Evolutionary conservation across 2,329 filamentous ascomycete genomes (phyloP), one percentile per base, ranked within the genome.

Genomic region (Cladophialophora exuberans): DNA sequence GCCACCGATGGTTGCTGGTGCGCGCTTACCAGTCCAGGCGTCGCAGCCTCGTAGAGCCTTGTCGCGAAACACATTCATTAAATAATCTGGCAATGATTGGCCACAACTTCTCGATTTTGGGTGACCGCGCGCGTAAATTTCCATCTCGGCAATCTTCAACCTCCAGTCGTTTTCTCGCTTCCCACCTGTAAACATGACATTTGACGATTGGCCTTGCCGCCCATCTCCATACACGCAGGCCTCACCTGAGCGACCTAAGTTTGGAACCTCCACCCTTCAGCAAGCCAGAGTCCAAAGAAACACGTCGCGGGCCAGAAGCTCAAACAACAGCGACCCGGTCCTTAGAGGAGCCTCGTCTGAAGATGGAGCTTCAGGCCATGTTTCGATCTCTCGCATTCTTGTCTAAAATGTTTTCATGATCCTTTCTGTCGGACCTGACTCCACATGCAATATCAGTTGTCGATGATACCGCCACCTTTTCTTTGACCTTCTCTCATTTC

Each of bases 41-140:
- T 39, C 33, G 15, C 46, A 49, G 46, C 46, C 46, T 39, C 20
- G 44, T 18, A 9, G 15, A 33, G 26, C 18, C 7, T 36, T 49
- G 46, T 56, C 48, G 51, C 33, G 23, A 54, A 31, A 52, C 33
- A 42, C 18, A 15, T 26, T 15, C 10, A 17, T 46, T 41, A 26
- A n/a, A 20, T 28, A 28, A 17, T 31, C 10, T 26, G 20, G 36
- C 35, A 17, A 18, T 44, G 33, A 52, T 46, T 56, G 53, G 53
- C 48, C 35, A 20, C 35, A 20, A n/a, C 30, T 41, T 35, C 18
- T 20, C 25, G 11, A 28, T 20, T 15, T 33, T 42, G 9, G 17
- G 26, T 47, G 38, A 54, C 45, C 44, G 44, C 52, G 52, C 52
- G 52, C 52, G 35, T 54, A 54, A 20, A 39, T 44, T 38, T 49